These are phyloP conservation scores for Nicotiana undulata DNA, from an alignment of 257 asterid species.

Conservation along the genomic window DNA sequence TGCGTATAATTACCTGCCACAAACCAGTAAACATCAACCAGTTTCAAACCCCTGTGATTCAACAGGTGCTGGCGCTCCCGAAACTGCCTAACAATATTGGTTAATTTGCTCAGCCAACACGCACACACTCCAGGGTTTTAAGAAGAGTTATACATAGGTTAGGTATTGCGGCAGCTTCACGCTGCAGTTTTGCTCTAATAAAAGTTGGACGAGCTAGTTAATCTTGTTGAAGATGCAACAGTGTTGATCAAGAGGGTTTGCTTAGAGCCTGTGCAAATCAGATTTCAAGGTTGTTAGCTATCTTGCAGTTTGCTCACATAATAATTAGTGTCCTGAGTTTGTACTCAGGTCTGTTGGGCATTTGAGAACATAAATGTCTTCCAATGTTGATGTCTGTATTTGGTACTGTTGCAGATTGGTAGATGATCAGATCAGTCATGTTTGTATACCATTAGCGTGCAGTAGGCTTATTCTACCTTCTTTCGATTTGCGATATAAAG, in stretches of 20 bases:
- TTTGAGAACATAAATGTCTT: background rate
- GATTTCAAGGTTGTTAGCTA: background rate
- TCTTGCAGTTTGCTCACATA: background rate
- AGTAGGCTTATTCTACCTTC: background rate
- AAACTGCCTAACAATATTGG: background rate
- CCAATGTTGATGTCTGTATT: background rate
- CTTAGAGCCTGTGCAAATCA: background rate
- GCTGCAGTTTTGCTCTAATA: slow-evolving; percentile 9
- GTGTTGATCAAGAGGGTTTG: background rate
- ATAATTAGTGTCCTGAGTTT: slow-evolving; percentile 3
- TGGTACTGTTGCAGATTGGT: background rate
- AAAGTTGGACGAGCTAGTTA: background rate
- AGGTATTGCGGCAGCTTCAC: background rate
- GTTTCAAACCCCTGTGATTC: background rate
- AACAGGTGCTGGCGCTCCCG: background rate
- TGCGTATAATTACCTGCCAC: slow-evolving; percentile 43
- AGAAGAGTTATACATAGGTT: background rate
- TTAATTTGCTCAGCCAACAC: background rate
- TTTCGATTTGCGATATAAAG: background rate
- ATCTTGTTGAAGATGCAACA: background rate
- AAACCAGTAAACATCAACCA: slow-evolving; percentile 17
- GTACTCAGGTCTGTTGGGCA: background rate
- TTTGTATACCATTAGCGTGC: background rate
- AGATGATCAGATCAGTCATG: background rate
- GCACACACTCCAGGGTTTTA: background rate